Percentiles rank a stretch among this genome's conserved stretches.
These are phyloP conservation scores for Adansonia grandidieri DNA, from an alignment of 441 rosid genomes.

Conservation along the genomic window DNA sequence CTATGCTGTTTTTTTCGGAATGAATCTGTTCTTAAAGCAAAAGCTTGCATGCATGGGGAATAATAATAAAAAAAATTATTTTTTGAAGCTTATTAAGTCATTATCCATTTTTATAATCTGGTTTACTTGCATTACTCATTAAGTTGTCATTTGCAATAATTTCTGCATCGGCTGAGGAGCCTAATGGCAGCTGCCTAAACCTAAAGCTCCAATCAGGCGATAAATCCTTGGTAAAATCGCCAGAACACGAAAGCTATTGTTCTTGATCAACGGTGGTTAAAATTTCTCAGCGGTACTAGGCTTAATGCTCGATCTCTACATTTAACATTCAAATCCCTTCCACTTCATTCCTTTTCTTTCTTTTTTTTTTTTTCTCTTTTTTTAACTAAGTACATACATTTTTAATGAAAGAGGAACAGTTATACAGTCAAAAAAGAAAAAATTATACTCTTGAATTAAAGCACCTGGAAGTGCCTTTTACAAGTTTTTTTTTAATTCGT, in stretches of 20 bases:
- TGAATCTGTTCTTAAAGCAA: constrained; percentile 7
- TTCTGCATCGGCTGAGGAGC: not conserved
- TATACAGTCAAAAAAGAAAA: not conserved
- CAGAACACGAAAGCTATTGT: not conserved
- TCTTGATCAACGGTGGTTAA: no score
- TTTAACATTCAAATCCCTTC: no score
- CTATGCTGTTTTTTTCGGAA: not conserved
- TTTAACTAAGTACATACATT: not conserved
- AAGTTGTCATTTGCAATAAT: no score
- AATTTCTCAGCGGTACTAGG: no score
- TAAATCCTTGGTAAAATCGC: not conserved
- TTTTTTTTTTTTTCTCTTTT: no score
- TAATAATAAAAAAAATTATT: not conserved
- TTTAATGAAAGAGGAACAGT: not conserved
- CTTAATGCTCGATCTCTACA: no score
- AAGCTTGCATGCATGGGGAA: not conserved
- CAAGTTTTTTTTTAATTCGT: no score
- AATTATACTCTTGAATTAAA: not conserved
- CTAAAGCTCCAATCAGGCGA: not conserved
- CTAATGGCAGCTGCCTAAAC: constrained; percentile 1
- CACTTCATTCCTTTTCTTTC: no score
- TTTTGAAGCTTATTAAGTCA: not conserved
- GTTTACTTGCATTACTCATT: not conserved
- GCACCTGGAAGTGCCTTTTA: not conserved
- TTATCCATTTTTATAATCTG: not conserved